Percentiles rank a stretch among this genome's conserved stretches.
Conservation (phyloP, 2,329 filamentous ascomycete genomes). For the Colletotrichum sp. region DNA sequence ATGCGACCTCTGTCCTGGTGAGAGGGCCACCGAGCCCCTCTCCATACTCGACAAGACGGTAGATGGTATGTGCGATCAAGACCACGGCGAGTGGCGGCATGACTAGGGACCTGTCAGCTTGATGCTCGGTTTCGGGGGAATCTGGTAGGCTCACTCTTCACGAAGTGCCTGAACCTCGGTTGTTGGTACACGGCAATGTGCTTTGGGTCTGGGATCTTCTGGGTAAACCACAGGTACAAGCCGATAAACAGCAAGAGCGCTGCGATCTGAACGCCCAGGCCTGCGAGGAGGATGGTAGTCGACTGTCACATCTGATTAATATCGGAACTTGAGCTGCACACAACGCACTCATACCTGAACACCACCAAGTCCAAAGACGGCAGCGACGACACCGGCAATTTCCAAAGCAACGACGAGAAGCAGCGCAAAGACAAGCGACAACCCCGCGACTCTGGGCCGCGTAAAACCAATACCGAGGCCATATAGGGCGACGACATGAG, state of each 20-base stretch:
- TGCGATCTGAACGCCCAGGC: slow-evolving; percentile 48
- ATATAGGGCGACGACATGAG: slow-evolving; percentile 52
- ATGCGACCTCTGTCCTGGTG: slow-evolving; percentile 42
- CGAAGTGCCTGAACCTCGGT: slow-evolving; percentile 45
- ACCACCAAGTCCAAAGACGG: slow-evolving; percentile 35
- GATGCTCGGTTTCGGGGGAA: not conserved
- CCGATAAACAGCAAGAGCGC: slow-evolving; percentile 44
- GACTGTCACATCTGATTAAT: slow-evolving; percentile 31
- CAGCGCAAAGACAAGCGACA: slow-evolving; percentile 37
- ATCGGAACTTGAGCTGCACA: not conserved
- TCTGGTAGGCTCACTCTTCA: slow-evolving; percentile 43
- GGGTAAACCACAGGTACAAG: slow-evolving; percentile 45
- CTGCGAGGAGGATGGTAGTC: slow-evolving; percentile 45
- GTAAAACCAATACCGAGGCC: slow-evolving; percentile 45
- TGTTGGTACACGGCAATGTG: slow-evolving; percentile 47
- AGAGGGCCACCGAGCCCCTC: slow-evolving; percentile 37
- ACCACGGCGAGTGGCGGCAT: slow-evolving; percentile 40
- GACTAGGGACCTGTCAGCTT: slow-evolving; percentile 29
- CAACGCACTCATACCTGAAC: not conserved
- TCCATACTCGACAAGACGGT: slow-evolving; percentile 44
- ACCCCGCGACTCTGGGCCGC: slow-evolving; percentile 36
- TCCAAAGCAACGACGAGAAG: slow-evolving; percentile 37
- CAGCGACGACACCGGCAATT: slow-evolving; percentile 33
- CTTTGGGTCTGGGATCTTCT: slow-evolving; percentile 42
- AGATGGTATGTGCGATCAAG: slow-evolving; percentile 45